phyloP scores from a whole-genome alignment of 768 basidiomycete species.

The Panus rudis region DNA sequence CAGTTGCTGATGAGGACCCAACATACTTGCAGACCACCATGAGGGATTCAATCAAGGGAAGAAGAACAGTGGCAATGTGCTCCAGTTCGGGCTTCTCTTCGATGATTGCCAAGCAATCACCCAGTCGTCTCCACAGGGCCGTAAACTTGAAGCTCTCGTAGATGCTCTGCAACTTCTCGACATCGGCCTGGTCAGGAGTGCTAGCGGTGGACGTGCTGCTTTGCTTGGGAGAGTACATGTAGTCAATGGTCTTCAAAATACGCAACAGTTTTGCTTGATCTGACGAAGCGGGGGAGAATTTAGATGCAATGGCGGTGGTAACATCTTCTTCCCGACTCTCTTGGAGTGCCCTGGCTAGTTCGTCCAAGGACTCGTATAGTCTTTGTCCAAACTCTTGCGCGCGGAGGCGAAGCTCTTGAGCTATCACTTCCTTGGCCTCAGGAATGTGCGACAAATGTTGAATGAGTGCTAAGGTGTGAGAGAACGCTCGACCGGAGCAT shows the following conservation, averaged over 20 bases:
- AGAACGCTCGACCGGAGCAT: slow-evolving; percentile 94
- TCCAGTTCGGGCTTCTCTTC: slow-evolving; percentile 75
- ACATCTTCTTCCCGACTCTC: slow-evolving; percentile 47
- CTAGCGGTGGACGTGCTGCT: slow-evolving; percentile 27
- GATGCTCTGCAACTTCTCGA: slow-evolving; percentile 79
- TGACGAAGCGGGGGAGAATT: slow-evolving; percentile 91
- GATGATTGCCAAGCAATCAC: slow-evolving; percentile 82
- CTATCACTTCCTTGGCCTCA: slow-evolving; percentile 82
- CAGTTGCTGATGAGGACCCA: slow-evolving; percentile 51
- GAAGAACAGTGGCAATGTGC: slow-evolving; percentile 84
- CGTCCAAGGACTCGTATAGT: slow-evolving; percentile 70
- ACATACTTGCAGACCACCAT: slow-evolving; percentile 99
- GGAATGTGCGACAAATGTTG: slow-evolving; percentile 87
- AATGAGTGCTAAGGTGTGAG: slow-evolving; percentile 85
- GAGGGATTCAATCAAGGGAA: slow-evolving; percentile 91
- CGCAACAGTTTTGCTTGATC: slow-evolving; percentile 94
- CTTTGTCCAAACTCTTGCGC: slow-evolving; percentile 83
- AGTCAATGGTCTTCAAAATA: slow-evolving; percentile 95
- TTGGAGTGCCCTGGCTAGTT: slow-evolving; percentile 60
- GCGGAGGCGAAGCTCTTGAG: slow-evolving; percentile 77
- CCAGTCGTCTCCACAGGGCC: slow-evolving; percentile 80
- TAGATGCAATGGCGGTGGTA: slow-evolving; percentile 67
- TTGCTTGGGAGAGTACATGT: slow-evolving; percentile 74
- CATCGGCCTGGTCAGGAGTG: slow-evolving; percentile 42
- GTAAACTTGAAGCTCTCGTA: slow-evolving; percentile 91